These are phyloP conservation scores for Fusarium protoensiforme DNA, from an alignment of 2,329 filamentous ascomycete species.

Conservation along the genomic window DNA sequence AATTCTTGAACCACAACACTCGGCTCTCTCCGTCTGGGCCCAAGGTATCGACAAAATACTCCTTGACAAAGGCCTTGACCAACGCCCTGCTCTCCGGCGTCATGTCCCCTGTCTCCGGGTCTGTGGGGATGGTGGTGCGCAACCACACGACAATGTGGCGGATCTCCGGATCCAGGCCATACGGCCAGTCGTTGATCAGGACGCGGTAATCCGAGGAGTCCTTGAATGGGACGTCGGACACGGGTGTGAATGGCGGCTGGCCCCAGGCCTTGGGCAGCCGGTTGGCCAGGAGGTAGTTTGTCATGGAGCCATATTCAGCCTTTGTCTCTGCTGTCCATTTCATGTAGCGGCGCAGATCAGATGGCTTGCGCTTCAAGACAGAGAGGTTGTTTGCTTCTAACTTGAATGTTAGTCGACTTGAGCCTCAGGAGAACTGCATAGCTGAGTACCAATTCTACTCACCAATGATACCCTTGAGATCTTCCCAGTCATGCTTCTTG, in stretches of 20 bases:
- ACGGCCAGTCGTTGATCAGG: slow-evolving; percentile 93
- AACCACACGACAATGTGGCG: slow-evolving; percentile 94
- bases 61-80: slow-evolving; percentile 76
- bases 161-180: slow-evolving; percentile 74
- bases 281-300: slow-evolving; percentile 79
- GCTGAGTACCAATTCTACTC: slow-evolving; percentile 40
- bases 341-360: slow-evolving; percentile 82
- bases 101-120: slow-evolving; percentile 76
- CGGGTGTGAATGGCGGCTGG: slow-evolving; percentile 64
- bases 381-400: slow-evolving; percentile 72
- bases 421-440: not conserved
- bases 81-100: slow-evolving; percentile 72
- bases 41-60: slow-evolving; percentile 73
- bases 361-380: slow-evolving; percentile 81
- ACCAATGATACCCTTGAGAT: slow-evolving; percentile 76
- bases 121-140: slow-evolving; percentile 81
- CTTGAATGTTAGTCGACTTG: slow-evolving; percentile 21
- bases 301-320: slow-evolving; percentile 80
- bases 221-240: slow-evolving; percentile 62
- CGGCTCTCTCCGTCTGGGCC: slow-evolving; percentile 59
- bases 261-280: slow-evolving; percentile 77
- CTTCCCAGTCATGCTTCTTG: slow-evolving; percentile 76
- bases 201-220: slow-evolving; percentile 73
- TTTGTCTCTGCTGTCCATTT: slow-evolving; percentile 78
- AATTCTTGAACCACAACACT: slow-evolving; percentile 94